Conservation (phyloP, 192 early-diverging fungal genomes). For the Gaertneriomyces semiglobifer region DNA sequence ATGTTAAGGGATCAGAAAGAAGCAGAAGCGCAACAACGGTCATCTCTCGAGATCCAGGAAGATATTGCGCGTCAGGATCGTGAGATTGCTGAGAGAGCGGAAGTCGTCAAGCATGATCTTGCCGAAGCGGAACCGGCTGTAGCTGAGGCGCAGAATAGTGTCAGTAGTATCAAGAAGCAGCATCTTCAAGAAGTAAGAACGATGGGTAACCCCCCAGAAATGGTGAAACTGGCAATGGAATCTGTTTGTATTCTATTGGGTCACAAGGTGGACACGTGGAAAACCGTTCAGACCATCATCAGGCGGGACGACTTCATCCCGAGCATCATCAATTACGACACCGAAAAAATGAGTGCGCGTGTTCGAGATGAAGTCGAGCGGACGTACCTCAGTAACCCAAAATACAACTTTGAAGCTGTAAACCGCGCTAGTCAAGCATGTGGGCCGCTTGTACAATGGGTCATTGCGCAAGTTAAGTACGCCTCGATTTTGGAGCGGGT, state of each 20-base stretch:
- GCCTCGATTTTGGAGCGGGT: slow-evolving; percentile 90
- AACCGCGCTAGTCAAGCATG: slow-evolving; percentile 97
- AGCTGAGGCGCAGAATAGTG: slow-evolving; percentile 86
- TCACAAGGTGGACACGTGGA: slow-evolving; percentile 83
- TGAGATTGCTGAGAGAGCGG: slow-evolving; percentile 74
- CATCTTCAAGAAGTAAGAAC: slow-evolving; percentile 93
- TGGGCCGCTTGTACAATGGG: slow-evolving; percentile 98
- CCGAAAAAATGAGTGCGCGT: slow-evolving; percentile 74
- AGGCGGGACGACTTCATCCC: slow-evolving; percentile 96
- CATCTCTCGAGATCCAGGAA: slow-evolving; percentile 74
- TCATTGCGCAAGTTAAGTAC: slow-evolving; percentile 91
- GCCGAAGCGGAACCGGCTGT: slow-evolving; percentile 98
- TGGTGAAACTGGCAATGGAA: slow-evolving; percentile 96
- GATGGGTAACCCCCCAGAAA: slow-evolving; percentile 95
- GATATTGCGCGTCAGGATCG: slow-evolving; percentile 70
- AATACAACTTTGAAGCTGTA: slow-evolving; percentile 92
- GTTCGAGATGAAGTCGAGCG: slow-evolving; percentile 78
- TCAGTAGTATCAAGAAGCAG: slow-evolving; percentile 93
- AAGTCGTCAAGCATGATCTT: slow-evolving; percentile 81
- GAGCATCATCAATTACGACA: slow-evolving; percentile 95
- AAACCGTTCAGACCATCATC: slow-evolving; percentile 82
- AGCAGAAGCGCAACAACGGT: slow-evolving; percentile 84
- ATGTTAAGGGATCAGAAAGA: slow-evolving; percentile 94
- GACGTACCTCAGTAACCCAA: slow-evolving; percentile 77
- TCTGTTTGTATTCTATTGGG: slow-evolving; percentile 94